phyloP scores from a whole-genome alignment of 768 basidiomycete species.

The Clavulina sp. region DNA sequence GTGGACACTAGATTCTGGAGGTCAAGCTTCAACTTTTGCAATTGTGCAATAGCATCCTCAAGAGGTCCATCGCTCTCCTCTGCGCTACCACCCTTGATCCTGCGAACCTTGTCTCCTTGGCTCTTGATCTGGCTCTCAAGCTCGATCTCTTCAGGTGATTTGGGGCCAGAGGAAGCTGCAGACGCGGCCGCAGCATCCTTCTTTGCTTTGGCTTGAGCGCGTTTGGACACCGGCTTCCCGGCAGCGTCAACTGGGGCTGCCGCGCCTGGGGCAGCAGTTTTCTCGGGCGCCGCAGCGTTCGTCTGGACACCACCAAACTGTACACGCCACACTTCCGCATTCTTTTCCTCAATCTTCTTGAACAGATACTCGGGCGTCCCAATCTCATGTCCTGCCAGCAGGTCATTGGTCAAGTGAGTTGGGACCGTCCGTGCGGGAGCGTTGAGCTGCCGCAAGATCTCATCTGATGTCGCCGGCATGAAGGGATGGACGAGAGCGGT shows the following conservation, averaged over 20 bases:
- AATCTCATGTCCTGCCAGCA: constrained; percentile 72
- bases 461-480: constrained; percentile 80
- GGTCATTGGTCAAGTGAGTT: constrained; percentile 52
- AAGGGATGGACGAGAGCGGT: constrained; percentile 80
- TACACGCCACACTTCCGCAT: constrained; percentile 63
- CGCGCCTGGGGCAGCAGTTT: constrained; percentile 31
- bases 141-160: constrained; percentile 52
- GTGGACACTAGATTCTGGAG: constrained; percentile 1
- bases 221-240: constrained; percentile 30
- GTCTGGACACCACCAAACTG: constrained; percentile 56
- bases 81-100: constrained; percentile 31
- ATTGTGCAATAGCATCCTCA: not conserved
- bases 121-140: constrained; percentile 57
- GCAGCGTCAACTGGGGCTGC: too few species aligned
- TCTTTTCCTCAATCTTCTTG: constrained; percentile 82
- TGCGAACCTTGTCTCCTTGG: constrained; percentile 59
- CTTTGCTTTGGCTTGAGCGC: constrained; percentile 27
- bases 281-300: constrained; percentile 23
- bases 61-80: constrained; percentile 19
- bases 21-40: not conserved
- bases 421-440: constrained; percentile 75
- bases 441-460: constrained; percentile 74
- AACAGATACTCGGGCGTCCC: constrained; percentile 82
- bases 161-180: constrained; percentile 30
- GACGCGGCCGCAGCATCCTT: constrained; percentile 23